These are phyloP conservation scores for Paecilomyces fulvus DNA, from an alignment of 2,329 filamentous ascomycete species.

Conservation along the genomic window DNA sequence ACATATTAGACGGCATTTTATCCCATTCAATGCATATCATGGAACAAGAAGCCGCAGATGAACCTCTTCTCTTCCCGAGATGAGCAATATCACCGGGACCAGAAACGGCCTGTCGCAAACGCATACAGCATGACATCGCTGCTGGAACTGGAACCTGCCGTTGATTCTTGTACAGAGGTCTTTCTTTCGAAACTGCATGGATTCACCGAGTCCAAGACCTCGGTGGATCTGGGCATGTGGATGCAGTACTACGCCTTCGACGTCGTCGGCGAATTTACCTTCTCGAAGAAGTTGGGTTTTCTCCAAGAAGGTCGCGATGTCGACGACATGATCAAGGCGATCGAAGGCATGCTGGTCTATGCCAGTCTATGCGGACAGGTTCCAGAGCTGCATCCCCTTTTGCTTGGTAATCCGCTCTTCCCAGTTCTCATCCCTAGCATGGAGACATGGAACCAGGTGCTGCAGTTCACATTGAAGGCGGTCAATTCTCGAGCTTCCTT, in stretches of 20 bases:
- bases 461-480: slow-evolving; percentile 24
- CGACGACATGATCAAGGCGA: slow-evolving; percentile 24
- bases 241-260: slow-evolving; percentile 33
- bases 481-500: slow-evolving; percentile 20
- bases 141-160: slow-evolving; percentile 14
- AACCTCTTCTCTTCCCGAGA: slow-evolving; percentile 15
- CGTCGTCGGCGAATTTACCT: slow-evolving; percentile 34
- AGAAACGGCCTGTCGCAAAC: slow-evolving; percentile 14
- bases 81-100: slow-evolving; percentile 11
- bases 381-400: slow-evolving; percentile 16
- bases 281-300: slow-evolving; percentile 35
- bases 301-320: slow-evolving; percentile 33
- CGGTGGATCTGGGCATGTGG: slow-evolving; percentile 11
- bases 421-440: slow-evolving; percentile 23
- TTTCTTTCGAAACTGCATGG: slow-evolving; percentile 10
- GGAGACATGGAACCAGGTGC: slow-evolving; percentile 26
- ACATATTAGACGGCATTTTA: slow-evolving; percentile 9
- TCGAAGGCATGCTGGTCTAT: slow-evolving; percentile 21
- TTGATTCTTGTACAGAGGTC: slow-evolving; percentile 17
- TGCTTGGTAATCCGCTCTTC: slow-evolving; percentile 23
- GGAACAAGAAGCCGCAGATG: slow-evolving; percentile 14
- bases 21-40: slow-evolving; percentile 13
- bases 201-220: slow-evolving; percentile 5
- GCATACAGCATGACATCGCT: slow-evolving; percentile 20
- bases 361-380: slow-evolving; percentile 20